phyloP scores from a whole-genome alignment of 805 yeast species.

The Candida endomychidarum region DNA sequence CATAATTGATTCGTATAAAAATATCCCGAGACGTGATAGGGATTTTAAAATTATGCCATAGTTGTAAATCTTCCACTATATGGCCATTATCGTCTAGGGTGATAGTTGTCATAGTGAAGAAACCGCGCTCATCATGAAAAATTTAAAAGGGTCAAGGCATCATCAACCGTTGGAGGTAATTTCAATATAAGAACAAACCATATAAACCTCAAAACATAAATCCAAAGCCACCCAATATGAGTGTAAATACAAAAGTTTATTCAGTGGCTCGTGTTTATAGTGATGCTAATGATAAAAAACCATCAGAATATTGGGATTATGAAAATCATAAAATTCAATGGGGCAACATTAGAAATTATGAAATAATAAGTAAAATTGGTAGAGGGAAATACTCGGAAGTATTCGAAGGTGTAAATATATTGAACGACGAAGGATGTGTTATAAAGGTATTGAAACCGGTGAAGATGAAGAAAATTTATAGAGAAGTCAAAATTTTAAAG shows the following conservation, averaged over 20 bases:
- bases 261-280: conserved; percentile 80
- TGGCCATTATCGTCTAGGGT: conserved; percentile 9
- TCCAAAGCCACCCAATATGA: conserved; percentile 18
- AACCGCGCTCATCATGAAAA: conserved; percentile 4
- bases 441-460: conserved; percentile 93
- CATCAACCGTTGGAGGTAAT: neutral
- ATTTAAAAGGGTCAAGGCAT: conserved; percentile 4
- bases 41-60: conserved; percentile 18
- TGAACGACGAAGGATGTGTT: conserved; percentile 66
- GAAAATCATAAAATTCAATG: conserved; percentile 71
- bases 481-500: conserved; percentile 86
- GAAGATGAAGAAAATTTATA: conserved; percentile 85
- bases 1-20: conserved; percentile 11
- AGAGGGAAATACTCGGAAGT: conserved; percentile 95
- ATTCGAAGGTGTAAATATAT: conserved; percentile 74
- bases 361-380: conserved; percentile 80
- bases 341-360: conserved; percentile 85
- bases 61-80: conserved; percentile 21
- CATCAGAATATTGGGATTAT: conserved; percentile 84
- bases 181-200: neutral
- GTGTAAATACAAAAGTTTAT: conserved; percentile 28
- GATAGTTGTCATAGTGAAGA: conserved; percentile 5
- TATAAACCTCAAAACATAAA: neutral
- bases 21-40: conserved; percentile 8
- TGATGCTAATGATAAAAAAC: conserved; percentile 72